Evolutionary conservation across 1,284 basidiomycete species (phyloP), one percentile per base, ranked within the genome.

Genomic region (Tilletia setariae): DNA sequence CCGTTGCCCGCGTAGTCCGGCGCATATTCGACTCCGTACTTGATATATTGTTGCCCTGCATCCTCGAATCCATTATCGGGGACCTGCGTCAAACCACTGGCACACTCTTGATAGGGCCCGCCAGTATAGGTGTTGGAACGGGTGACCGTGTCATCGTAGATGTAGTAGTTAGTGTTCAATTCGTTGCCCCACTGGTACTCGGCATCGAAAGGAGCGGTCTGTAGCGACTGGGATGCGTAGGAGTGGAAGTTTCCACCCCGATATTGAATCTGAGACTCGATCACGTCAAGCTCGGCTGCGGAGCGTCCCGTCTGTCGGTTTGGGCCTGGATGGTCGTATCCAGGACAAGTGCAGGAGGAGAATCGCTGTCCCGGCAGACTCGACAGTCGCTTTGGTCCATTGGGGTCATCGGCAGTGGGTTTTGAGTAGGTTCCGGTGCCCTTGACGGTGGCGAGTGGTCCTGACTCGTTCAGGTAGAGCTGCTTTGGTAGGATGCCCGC

Each of bases 111-210:
- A 13, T 25, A 28, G 2, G 56, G 56, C 15, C 77, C 74, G 56
- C 82, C 82, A 2, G 72, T 75, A 70, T 80, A 83, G 4, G 67
- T 7, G 68, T 83, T 83, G 72, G 76, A 70, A 47, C 72, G 62
- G 40, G 79, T 76, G 21, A 71, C 32, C 13, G 67, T 61, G 23
- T 66, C 49, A 46, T 78, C 67, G 68, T 76, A 78, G 68, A 83
- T 74, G 19, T 72, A 67, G 28, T 74, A 73, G 23, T 70, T 69
- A 7, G 65, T 63, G 16, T 51, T 67, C 2, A 56, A 44, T 9
- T 73, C 56, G 21, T 74, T 67, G 65, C 74, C 70, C 79, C 80
- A 81, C 8, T 70, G 68, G 66, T 79, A 80, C 21, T 62, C 49
- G 19, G 56, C 63, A 30, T 68, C 66, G 53, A 69, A 66, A 15